Base-by-base conservation (phyloP, 768 basidiomycete genomes). In the Pseudohyphozyma bogoriensis region DNA sequence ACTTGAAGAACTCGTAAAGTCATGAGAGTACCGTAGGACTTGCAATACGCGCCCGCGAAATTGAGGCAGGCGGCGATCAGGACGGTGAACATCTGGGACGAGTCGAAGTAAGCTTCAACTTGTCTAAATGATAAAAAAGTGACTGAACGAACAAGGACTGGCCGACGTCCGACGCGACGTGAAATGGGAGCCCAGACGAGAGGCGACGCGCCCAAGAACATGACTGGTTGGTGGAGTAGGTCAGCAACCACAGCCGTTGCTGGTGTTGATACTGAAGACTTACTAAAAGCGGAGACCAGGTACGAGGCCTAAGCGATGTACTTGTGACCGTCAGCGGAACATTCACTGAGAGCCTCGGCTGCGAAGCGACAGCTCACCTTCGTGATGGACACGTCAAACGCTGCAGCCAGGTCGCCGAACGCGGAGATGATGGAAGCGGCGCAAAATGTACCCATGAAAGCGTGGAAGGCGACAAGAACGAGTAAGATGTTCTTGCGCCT, bases 11-110 rank as follows among this genome's bases (percentile, higher is more conserved):
- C 61, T 3, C 65, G 58, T 10, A 52, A 36, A 1, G 62, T 52
- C 65, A 67, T 67, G 8, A 67, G 37, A 1, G 59, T 37, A 16
- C 65, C 65, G 37, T 67, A 67, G 8, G 56, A 51, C 32, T 55
- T 26, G 29, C 39, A 42, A 56, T 63, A 67, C 0, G 55, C 65
- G 33, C 55, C 56, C 5, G 62, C 65, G n/a, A 67, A 35, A 42
- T 58, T 52, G 4, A 60, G 24, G 8, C 40, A 55, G 9, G 62
- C 59, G 3, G 56, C 51, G 18, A 67, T 22, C 6, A 60, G 16
- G 15, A 52, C 31, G 3, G 49, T 50, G 3, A 31, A n/a, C n/a
- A 67, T 59, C 60, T 62, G n/a, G n/a, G n/a, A n/a, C n/a, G n/a
- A 29, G 9, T 18, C 10, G 8, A 31, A 1, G n/a, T 18, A 8